A percentile compares a stretch with the other conserved stretches of the same genome.
phyloP scores from a whole-genome alignment of 2,329 filamentous ascomycete genomes.

The Neofusicoccum ribis region DNA sequence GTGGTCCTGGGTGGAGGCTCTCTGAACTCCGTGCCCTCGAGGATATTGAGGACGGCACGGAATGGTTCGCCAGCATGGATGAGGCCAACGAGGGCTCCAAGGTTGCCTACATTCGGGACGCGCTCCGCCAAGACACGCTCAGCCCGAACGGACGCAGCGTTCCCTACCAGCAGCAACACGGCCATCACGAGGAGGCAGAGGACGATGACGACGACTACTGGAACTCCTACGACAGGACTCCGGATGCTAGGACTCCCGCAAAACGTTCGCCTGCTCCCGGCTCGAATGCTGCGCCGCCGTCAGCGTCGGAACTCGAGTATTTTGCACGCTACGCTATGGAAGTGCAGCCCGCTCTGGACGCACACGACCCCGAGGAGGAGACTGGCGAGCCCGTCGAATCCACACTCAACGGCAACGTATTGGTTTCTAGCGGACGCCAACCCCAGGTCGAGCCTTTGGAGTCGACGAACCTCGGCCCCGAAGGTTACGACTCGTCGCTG shows the following conservation, averaged over 20 bases:
- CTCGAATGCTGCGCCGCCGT: conserved; percentile 38
- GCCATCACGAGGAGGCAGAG: conserved; percentile 49
- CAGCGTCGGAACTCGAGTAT: conserved; percentile 65
- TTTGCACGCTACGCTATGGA: conserved; percentile 72
- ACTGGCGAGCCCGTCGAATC: conserved; percentile 48
- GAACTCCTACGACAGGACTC: conserved; percentile 74
- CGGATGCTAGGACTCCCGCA: conserved; percentile 52
- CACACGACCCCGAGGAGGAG: conserved; percentile 76
- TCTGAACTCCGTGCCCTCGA: conserved; percentile 65
- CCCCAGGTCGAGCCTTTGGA: conserved; percentile 47
- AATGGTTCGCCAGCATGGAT: conserved; percentile 57
- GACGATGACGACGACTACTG: conserved; percentile 79
- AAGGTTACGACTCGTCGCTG: conserved; percentile 36
- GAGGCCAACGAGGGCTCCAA: conserved; percentile 59
- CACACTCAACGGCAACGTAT: conserved; percentile 55
- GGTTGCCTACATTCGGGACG: conserved; percentile 21
- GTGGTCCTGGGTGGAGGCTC: conserved; percentile 66
- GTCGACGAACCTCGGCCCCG: conserved; percentile 35
- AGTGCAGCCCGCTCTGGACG: conserved; percentile 79
- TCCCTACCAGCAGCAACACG: conserved; percentile 5
- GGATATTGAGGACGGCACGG: conserved; percentile 57
- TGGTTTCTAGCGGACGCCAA: conserved; percentile 38
- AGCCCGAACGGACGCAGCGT: conserved; percentile 19
- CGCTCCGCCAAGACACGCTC: conserved; percentile 5
- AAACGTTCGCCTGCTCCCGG: conserved; percentile 64